phyloP scores from a whole-genome alignment of 176 grass and related monocot species.

The Melocanna baccifera region DNA sequence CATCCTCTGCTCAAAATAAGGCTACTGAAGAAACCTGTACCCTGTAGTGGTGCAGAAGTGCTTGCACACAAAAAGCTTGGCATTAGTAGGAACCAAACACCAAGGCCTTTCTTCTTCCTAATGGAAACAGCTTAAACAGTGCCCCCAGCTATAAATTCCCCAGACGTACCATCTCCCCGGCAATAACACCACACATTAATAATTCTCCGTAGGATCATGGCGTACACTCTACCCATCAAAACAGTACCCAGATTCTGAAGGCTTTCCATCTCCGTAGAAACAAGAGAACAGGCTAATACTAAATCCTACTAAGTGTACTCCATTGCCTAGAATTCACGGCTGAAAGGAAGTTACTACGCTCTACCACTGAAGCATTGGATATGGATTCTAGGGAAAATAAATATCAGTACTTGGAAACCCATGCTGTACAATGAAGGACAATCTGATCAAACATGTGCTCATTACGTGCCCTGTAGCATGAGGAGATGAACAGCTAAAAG shows the following conservation, averaged over 20 bases:
- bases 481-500: constrained; percentile 8
- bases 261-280: neutral
- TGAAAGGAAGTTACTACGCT: neutral
- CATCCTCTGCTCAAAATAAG: constrained; percentile 16
- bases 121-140: neutral
- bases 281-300: neutral
- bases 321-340: constrained; percentile 25
- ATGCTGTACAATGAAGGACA: constrained; percentile 12
- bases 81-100: neutral
- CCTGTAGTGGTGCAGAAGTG: constrained; percentile 15
- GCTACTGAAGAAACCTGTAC: neutral
- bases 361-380: neutral
- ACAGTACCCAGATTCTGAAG: neutral
- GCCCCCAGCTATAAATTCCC: constrained; percentile 1
- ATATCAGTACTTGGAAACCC: neutral
- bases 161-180: neutral
- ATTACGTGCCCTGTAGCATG: neutral
- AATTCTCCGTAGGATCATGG: constrained; percentile 21
- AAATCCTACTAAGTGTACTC: constrained; percentile 34
- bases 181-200: constrained; percentile 28
- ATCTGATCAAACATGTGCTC: neutral
- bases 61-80: neutral
- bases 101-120: neutral
- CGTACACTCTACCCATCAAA: constrained; percentile 23
- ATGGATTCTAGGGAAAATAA: neutral